Conservation (phyloP, 148 eudicot genomes). For the Beta vulgaris region DNA sequence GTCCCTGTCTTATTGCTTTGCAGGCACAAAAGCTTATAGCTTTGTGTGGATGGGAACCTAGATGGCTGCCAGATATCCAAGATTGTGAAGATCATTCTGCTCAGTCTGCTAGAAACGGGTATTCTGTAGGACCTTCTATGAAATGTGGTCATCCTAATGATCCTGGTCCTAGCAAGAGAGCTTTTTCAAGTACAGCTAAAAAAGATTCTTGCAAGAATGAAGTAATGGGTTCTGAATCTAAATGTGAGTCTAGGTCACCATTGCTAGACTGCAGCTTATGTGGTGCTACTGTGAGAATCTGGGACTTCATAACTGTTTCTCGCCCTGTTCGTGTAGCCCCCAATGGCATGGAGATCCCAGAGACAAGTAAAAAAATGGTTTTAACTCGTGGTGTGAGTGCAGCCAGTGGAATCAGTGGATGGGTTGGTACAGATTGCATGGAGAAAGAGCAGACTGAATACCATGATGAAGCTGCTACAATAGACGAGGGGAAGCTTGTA, state of each 20-base stretch:
- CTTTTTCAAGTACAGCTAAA: conserved; percentile 63
- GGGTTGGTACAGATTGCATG: conserved; percentile 73
- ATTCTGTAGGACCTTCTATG: conserved; percentile 69
- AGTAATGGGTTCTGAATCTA: conserved; percentile 47
- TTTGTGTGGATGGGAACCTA: conserved; percentile 98
- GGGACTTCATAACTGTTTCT: conserved; percentile 76
- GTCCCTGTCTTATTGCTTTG: conserved; percentile 8
- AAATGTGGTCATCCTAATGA: conserved; percentile 43
- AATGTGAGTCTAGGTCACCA: conserved; percentile 84
- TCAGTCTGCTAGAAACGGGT: conserved; percentile 90
- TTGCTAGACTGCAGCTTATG: conserved; percentile 93
- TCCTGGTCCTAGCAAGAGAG: conserved; percentile 70
- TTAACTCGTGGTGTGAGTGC: conserved; percentile 94
- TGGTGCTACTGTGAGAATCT: conserved; percentile 94
- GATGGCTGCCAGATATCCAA: conserved; percentile 94
- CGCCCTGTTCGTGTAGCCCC: conserved; percentile 83
- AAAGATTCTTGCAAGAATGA: conserved; percentile 48
- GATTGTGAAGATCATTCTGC: conserved; percentile 99
- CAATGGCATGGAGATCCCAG: conserved; percentile 64
- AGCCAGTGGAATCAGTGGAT: conserved; percentile 91
- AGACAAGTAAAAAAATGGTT: conserved; percentile 74
- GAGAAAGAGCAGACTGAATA: conserved; percentile 79
- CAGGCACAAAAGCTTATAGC: conserved; percentile 94
- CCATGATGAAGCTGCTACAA: conserved; percentile 85
- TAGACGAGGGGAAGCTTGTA: conserved; percentile 67